Percentiles rank a stretch among this genome's conserved stretches.
These are phyloP conservation scores for Rhodomyrtus psidioides DNA, from an alignment of 441 rosid species.

Conservation along the genomic window DNA sequence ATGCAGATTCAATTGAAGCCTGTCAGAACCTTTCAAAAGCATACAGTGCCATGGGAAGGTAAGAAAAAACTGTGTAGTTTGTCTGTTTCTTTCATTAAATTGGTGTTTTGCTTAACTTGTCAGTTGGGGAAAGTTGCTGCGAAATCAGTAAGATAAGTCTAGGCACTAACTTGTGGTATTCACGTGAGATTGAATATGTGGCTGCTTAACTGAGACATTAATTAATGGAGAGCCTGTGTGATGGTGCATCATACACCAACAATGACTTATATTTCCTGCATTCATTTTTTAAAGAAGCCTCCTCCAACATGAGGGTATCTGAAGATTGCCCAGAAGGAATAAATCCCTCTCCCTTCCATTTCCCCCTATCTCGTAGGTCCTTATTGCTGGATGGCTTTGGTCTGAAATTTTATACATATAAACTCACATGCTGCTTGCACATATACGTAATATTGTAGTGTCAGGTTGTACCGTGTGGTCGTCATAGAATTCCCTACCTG, in stretches of 20 bases:
- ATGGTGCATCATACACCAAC: neutral
- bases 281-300: neutral
- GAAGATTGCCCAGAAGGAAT: neutral
- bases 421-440: neutral
- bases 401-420: neutral
- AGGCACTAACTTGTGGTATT: neutral
- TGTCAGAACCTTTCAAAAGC: constrained; percentile 94
- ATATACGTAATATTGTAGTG: neutral
- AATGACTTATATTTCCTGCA: neutral
- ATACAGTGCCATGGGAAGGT: constrained; percentile 77
- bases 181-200: neutral
- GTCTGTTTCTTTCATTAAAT: neutral
- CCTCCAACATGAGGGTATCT: neutral
- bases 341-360: neutral
- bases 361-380: neutral
- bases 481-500: neutral
- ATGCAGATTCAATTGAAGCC: constrained; percentile 76
- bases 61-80: constrained; percentile 1
- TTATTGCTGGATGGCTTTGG: neutral
- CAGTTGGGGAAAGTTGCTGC: neutral
- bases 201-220: neutral
- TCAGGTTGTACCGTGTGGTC: neutral
- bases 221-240: neutral
- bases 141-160: neutral
- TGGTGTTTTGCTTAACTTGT: neutral